phyloP scores from a whole-genome alignment of 768 basidiomycete genomes.

The Royoungia palumana region DNA sequence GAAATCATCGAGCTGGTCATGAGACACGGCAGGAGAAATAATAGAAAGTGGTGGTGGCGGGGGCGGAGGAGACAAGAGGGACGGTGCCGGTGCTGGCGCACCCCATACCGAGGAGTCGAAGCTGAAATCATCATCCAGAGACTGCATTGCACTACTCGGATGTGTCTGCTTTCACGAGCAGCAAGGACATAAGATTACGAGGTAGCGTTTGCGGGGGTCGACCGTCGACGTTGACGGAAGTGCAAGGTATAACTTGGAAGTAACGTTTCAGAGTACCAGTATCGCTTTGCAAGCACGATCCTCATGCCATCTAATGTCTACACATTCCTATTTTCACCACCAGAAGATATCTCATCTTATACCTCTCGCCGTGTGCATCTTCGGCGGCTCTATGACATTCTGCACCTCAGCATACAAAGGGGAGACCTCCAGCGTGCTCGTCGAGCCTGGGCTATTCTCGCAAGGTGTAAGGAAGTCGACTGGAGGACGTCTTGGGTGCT shows the following conservation, averaged over 20 bases:
- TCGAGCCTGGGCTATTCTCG: slow-evolving; percentile 70
- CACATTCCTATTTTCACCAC: slow-evolving; percentile 60
- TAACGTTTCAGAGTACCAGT: not conserved
- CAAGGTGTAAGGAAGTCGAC: slow-evolving; percentile 72
- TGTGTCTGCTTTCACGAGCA: not conserved
- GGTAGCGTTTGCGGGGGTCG: not conserved
- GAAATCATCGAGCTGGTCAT: slow-evolving; percentile 52
- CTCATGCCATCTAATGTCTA: slow-evolving; percentile 31
- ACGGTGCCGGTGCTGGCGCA: slow-evolving; percentile 36
- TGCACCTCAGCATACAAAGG: slow-evolving; percentile 68
- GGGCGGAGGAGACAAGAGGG: slow-evolving; percentile 28
- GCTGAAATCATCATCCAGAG: slow-evolving; percentile 70
- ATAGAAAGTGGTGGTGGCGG: slow-evolving; percentile 17
- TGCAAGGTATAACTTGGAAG: too few relatives aligned
- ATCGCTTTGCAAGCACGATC: too few relatives aligned
- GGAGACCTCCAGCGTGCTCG: slow-evolving; percentile 61
- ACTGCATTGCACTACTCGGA: slow-evolving; percentile 18
- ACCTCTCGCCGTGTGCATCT: slow-evolving; percentile 70
- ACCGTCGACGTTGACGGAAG: too few relatives aligned
- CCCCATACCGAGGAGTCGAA: slow-evolving; percentile 78
- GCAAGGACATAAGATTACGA: slow-evolving; percentile 7
- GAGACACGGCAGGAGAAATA: slow-evolving; percentile 26
- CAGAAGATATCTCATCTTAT: slow-evolving; percentile 45
- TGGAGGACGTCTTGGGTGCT: slow-evolving; percentile 73
- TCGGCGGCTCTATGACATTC: slow-evolving; percentile 68